A percentile compares a stretch with the other conserved stretches of the same genome.
phyloP scores from a whole-genome alignment of 1,284 basidiomycete genomes.

The Ustilago hordei region DNA sequence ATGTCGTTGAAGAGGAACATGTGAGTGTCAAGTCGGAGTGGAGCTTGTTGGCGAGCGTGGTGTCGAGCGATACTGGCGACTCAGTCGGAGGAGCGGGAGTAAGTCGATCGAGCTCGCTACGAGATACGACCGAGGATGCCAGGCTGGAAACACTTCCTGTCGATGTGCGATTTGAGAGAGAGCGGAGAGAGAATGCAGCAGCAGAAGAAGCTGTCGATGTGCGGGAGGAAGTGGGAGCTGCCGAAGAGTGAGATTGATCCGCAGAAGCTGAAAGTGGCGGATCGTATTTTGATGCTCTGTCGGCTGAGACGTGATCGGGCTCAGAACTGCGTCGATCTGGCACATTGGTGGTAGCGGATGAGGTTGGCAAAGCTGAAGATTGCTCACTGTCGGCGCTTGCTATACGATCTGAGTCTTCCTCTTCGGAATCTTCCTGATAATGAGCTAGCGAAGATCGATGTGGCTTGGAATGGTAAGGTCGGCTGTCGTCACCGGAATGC shows the following conservation, averaged over 20 bases:
- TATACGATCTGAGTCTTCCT: constrained; percentile 11
- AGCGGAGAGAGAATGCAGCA: constrained; percentile 56
- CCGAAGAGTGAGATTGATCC: constrained; percentile 14
- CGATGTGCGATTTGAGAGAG: constrained; percentile 57
- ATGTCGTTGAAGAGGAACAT: constrained; percentile 21
- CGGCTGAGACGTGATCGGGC: constrained; percentile 7
- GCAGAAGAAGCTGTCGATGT: constrained; percentile 53
- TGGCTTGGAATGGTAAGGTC: constrained; percentile 20
- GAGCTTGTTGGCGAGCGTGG: constrained; percentile 9
- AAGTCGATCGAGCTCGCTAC: constrained; percentile 30
- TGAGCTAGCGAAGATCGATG: constrained; percentile 31
- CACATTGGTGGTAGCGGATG: background rate
- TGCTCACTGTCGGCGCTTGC: background rate
- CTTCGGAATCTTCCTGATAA: constrained; percentile 32
- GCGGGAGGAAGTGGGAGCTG: constrained; percentile 37
- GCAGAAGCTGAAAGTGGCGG: constrained; percentile 13
- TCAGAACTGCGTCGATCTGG: constrained; percentile 23
- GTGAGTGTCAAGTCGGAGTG: constrained; percentile 11
- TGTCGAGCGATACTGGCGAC: constrained; percentile 15
- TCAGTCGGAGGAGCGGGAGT: constrained; percentile 15
- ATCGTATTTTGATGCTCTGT: background rate
- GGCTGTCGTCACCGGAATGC: constrained; percentile 19
- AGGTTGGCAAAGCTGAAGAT: constrained; percentile 9
- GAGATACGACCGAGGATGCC: constrained; percentile 31
- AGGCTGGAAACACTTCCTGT: constrained; percentile 52